Evolutionary conservation across 768 basidiomycete genomes (phyloP), one percentile per base, ranked within the genome.

Genomic region (Goffeauzyma gilvescens): DNA sequence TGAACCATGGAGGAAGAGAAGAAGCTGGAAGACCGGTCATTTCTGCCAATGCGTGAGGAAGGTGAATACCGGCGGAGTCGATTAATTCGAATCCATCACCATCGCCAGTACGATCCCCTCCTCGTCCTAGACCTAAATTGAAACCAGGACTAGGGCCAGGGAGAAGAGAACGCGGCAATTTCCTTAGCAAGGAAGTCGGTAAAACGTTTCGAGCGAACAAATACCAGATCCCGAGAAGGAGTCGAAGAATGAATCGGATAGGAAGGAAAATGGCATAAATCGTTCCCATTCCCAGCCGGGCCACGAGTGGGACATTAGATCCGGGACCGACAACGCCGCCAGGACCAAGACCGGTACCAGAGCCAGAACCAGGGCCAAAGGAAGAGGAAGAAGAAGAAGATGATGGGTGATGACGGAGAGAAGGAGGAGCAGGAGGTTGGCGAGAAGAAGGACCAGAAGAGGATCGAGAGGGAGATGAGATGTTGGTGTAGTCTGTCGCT

Each of bases 201-300:
- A 61, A 47, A 34, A 59, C 50, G 17, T 53, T 60, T 3, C 57
- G 54, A 6, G 59, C 55, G 31, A 63, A 32, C 32, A 60, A 50
- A 31, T 55, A 59, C 59, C 59, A 63, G 17, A 52, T 37, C 4
- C 55, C 54, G 12, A 47, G 43, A 6, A 62, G 42, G 13, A 60
- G 41, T 12, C 52, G 35, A 28, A 47, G 25, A 1, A 60, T 34
- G 13, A 59, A 24, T 10, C 44, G 44, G 8, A 60, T 27, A 4
- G 59, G 61, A 41, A 45, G 53, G 3, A 45, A 45, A 17, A 63
- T 38, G 1, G 53, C 14, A 8, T 48, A 36, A 45, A 52, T 49
- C 8, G 55, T 18, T 10, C 54, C 50, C n/a, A 53, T n/a, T n/a
- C 50, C 50, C 4, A 49, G 30, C 13, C 52, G 24, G 45, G 30